Evolutionary conservation across 768 basidiomycete species (phyloP).

Genomic region (Megacollybia marginata): DNA sequence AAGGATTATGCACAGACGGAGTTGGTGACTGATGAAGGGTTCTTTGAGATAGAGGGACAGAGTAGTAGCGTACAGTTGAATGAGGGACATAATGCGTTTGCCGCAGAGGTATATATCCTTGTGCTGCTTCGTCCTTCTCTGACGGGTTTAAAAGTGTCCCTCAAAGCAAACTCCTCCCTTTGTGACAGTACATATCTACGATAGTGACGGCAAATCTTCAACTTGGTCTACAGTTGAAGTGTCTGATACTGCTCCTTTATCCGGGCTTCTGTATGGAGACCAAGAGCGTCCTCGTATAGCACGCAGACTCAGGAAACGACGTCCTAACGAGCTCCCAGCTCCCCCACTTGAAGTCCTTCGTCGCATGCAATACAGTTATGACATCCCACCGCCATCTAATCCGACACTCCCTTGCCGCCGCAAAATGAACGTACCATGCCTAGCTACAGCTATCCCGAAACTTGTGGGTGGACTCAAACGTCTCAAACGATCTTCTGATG

Average conservation of each 20-base stretch:
- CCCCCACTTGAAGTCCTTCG: not conserved
- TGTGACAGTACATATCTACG: not conserved
- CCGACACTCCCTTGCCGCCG: not conserved
- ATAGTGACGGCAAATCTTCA: not conserved
- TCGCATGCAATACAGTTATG: not conserved
- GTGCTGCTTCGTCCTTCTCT: not conserved
- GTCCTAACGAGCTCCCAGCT: not conserved
- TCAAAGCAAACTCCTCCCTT: not conserved
- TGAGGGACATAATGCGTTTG: too few species aligned
- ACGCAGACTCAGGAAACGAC: not conserved
- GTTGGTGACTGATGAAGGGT: not conserved
- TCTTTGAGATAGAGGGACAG: not conserved
- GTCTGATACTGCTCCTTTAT: not conserved
- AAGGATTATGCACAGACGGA: not conserved
- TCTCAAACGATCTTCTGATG: not conserved
- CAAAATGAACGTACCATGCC: not conserved
- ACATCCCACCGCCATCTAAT: not conserved
- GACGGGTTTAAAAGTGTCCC: not conserved
- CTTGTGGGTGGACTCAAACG: not conserved
- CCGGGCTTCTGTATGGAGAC: not conserved
- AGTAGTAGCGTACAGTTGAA: too few species aligned
- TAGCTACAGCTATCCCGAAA: not conserved
- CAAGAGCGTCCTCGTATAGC: too few species aligned
- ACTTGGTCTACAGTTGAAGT: not conserved
- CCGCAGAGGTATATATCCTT: too few species aligned